Evolutionary conservation across 371 early-diverging fungal genomes (phyloP).

Genomic region (Racocetra persica): DNA sequence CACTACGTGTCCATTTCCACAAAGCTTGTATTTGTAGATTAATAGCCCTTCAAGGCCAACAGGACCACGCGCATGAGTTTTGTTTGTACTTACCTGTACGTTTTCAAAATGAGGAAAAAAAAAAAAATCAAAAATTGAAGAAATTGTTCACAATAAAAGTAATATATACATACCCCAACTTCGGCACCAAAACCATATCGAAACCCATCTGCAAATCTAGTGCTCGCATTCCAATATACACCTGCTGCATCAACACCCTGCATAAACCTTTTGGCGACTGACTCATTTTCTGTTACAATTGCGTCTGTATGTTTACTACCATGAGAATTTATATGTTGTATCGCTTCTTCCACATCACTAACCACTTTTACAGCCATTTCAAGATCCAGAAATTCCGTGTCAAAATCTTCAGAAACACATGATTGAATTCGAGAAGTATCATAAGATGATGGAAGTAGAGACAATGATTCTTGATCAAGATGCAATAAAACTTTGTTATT

Average conservation of each 20-base stretch:
- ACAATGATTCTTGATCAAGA: slow-evolving; percentile 57
- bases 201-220: slow-evolving; percentile 98
- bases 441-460: slow-evolving; percentile 44
- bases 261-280: slow-evolving; percentile 85
- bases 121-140: background rate
- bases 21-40: slow-evolving; percentile 93
- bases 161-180: slow-evolving; percentile 75
- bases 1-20: slow-evolving; percentile 90
- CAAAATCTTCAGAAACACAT: slow-evolving; percentile 66
- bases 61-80: slow-evolving; percentile 97
- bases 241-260: slow-evolving; percentile 94
- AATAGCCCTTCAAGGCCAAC: slow-evolving; percentile 96
- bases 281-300: slow-evolving; percentile 84
- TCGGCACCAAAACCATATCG: slow-evolving; percentile 97
- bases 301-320: slow-evolving; percentile 95
- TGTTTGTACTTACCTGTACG: slow-evolving; percentile 86
- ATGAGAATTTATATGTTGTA: slow-evolving; percentile 90
- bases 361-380: slow-evolving; percentile 87
- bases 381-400: slow-evolving; percentile 91
- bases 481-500: slow-evolving; percentile 68
- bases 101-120: background rate
- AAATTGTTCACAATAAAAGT: too few species aligned
- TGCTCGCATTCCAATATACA: slow-evolving; percentile 96
- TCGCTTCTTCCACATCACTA: slow-evolving; percentile 76
- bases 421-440: slow-evolving; percentile 34